phyloP scores from a whole-genome alignment of 306 rosid species.

The Cicer chorassanicum region DNA sequence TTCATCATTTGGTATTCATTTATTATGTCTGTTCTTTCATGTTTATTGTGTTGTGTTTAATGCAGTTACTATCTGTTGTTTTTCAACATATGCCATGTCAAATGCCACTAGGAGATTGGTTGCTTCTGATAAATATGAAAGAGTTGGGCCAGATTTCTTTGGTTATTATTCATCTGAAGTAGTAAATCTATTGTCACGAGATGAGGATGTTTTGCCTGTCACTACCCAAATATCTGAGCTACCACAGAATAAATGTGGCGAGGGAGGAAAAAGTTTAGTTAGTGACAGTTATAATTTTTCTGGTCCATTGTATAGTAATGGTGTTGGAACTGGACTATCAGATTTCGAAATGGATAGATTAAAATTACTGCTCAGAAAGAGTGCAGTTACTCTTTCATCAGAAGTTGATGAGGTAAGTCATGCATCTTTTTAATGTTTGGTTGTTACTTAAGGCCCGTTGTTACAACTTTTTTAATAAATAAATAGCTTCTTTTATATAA shows the following conservation, averaged over 20 bases:
- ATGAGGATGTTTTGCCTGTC: conserved; percentile 54
- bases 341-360: conserved; percentile 65
- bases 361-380: conserved; percentile 69
- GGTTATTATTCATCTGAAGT: conserved; percentile 69
- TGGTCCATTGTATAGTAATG: conserved; percentile 52
- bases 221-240: conserved; percentile 40
- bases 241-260: conserved; percentile 41
- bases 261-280: conserved; percentile 41
- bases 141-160: conserved; percentile 80
- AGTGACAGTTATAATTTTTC: conserved; percentile 34
- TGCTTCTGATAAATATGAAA: conserved; percentile 46
- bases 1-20: conserved; percentile 1
- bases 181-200: conserved; percentile 59
- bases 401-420: conserved; percentile 84
- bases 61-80: conserved; percentile 45
- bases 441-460: not conserved
- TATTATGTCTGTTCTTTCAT: conserved; percentile 13
- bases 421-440: conserved; percentile 37
- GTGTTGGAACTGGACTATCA: conserved; percentile 58
- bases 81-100: conserved; percentile 69
- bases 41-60: conserved; percentile 14
- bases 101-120: conserved; percentile 47
- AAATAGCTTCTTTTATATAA: too few species aligned
- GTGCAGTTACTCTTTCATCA: conserved; percentile 67
- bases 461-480: too few species aligned